A percentile compares a stretch with the other conserved stretches of the same genome.
Evolutionary conservation across 495 filamentous ascomycete genomes (phyloP).

Genomic region (Talaromyces wortmannii): DNA sequence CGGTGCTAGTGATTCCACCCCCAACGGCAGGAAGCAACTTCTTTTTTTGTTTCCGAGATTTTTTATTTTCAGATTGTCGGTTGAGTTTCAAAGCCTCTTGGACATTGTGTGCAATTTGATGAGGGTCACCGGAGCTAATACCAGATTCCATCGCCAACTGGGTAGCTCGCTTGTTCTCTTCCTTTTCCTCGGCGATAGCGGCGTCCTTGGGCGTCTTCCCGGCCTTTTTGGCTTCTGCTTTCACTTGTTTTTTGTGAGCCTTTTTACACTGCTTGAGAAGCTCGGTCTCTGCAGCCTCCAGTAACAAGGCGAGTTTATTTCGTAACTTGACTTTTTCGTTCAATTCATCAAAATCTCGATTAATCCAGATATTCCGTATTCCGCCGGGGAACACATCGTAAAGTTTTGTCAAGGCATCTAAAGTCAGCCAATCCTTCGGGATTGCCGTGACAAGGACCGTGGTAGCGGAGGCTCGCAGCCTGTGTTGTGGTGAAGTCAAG

Average conservation of each 20-base stretch:
- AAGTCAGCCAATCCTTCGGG: constrained; percentile 78
- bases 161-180: constrained; percentile 48
- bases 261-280: constrained; percentile 74
- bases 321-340: constrained; percentile 79
- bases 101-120: constrained; percentile 69
- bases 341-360: constrained; percentile 82
- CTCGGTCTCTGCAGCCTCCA: constrained; percentile 81
- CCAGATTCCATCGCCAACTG: constrained; percentile 61
- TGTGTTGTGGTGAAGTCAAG: constrained; percentile 91
- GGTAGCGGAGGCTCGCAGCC: constrained; percentile 89
- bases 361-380: constrained; percentile 94
- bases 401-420: constrained; percentile 72
- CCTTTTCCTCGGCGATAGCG: constrained; percentile 35
- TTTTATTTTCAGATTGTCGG: constrained; percentile 15
- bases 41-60: constrained; percentile 1
- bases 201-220: constrained; percentile 46
- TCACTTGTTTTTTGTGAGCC: constrained; percentile 59
- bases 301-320: constrained; percentile 57
- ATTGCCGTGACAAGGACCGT: constrained; percentile 91
- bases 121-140: constrained; percentile 75
- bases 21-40: constrained; percentile 29
- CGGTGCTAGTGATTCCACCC: constrained; percentile 19
- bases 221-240: constrained; percentile 55
- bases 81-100: constrained; percentile 55
- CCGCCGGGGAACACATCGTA: constrained; percentile 97